phyloP scores from a whole-genome alignment of 805 yeast genomes.

The Saturnispora dispora region DNA sequence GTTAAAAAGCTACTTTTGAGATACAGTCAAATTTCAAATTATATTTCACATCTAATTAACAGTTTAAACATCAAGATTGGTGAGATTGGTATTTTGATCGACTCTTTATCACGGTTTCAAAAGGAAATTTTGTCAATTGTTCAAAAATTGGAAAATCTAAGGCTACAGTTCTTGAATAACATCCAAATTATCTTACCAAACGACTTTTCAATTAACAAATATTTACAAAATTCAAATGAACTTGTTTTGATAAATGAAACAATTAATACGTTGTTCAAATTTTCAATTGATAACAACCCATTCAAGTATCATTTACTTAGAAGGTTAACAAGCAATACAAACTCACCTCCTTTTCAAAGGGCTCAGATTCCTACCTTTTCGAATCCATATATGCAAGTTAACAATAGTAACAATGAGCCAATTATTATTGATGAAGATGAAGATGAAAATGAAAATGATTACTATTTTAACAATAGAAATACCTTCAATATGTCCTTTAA shows the following conservation, averaged over 20 bases:
- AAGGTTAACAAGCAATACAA: background rate
- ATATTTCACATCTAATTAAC: background rate
- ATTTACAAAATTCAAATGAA: conserved; percentile 1
- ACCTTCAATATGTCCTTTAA: background rate
- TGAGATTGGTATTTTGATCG: conserved; percentile 3
- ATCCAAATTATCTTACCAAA: background rate
- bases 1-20: conserved; percentile 2
- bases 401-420: background rate
- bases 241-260: conserved; percentile 7
- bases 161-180: background rate
- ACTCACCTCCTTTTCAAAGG: conserved; percentile 6
- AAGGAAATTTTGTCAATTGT: conserved; percentile 2
- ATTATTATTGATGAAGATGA: conserved; percentile 6
- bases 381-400: background rate
- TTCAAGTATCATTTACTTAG: conserved; percentile 2
- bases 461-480: background rate
- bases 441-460: background rate
- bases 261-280: conserved; percentile 7
- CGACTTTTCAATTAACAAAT: background rate
- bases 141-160: conserved; percentile 3
- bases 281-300: conserved; percentile 1
- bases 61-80: conserved; percentile 3
- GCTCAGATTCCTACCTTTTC: background rate
- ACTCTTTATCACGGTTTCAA: conserved; percentile 2
- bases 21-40: conserved; percentile 3